phyloP scores from a whole-genome alignment of 1,284 basidiomycete species.

The Stygiomarasmius scandens region DNA sequence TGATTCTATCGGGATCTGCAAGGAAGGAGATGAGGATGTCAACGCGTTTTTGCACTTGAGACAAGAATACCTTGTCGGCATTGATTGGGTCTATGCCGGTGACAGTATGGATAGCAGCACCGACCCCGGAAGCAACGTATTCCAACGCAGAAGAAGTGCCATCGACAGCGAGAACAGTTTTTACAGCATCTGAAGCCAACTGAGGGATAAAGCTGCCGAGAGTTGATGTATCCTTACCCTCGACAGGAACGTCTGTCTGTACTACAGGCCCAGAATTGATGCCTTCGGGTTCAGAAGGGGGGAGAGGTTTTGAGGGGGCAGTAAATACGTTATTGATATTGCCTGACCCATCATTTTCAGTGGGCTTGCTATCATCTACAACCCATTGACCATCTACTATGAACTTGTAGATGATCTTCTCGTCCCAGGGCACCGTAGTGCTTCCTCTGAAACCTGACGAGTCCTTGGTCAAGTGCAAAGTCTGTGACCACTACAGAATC shows the following conservation, averaged over 20 bases:
- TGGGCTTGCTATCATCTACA: slow-evolving; percentile 56
- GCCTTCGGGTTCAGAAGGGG: neutral
- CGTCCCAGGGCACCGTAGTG: slow-evolving; percentile 62
- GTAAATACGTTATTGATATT: slow-evolving; percentile 76
- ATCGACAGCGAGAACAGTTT: slow-evolving; percentile 38
- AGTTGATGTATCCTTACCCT: slow-evolving; percentile 14
- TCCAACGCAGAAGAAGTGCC: slow-evolving; percentile 39
- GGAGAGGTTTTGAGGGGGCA: slow-evolving; percentile 54
- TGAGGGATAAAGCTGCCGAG: slow-evolving; percentile 26
- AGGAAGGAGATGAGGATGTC: neutral
- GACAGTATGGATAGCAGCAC: slow-evolving; percentile 36
- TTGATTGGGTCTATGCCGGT: slow-evolving; percentile 45
- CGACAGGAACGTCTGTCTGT: neutral
- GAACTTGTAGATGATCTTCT: slow-evolving; percentile 74
- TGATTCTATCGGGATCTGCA: slow-evolving; percentile 35
- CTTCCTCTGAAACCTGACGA: slow-evolving; percentile 58
- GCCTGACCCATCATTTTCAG: slow-evolving; percentile 62
- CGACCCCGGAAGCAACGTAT: slow-evolving; percentile 41
- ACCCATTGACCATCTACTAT: slow-evolving; percentile 77
- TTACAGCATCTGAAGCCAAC: slow-evolving; percentile 36
- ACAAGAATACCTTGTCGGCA: slow-evolving; percentile 32
- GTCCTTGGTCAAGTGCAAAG: slow-evolving; percentile 55
- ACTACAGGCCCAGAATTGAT: neutral
- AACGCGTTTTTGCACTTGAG: too few relatives aligned
- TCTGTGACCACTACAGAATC: slow-evolving; percentile 62